Evolutionary conservation across 768 basidiomycete genomes (phyloP).

Genomic region (Agaricus subrufescens): DNA sequence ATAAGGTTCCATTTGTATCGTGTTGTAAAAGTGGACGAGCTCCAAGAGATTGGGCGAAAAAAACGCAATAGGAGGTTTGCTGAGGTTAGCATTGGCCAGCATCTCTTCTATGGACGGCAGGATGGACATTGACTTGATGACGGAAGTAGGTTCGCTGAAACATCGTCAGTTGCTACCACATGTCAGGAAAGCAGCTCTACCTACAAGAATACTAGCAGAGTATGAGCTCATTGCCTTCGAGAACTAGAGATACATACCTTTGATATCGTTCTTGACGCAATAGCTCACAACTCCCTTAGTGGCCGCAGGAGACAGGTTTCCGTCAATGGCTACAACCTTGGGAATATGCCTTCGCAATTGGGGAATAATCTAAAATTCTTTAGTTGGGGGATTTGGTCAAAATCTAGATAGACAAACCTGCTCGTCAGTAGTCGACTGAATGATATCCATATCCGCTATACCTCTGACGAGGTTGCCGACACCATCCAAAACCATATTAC

Average conservation of each 20-base stretch:
- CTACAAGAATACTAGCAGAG: constrained; percentile 67
- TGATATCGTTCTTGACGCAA: constrained; percentile 42
- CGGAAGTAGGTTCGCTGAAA: constrained; percentile 86
- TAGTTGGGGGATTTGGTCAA: not conserved
- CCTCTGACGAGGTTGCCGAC: constrained; percentile 75
- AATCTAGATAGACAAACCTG: constrained; percentile 25
- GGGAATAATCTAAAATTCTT: constrained; percentile 40
- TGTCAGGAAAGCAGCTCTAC: constrained; percentile 18
- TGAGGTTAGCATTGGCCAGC: constrained; percentile 16
- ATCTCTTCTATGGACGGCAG: constrained; percentile 53
- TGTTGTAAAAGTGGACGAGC: constrained; percentile 53
- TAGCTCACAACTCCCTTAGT: constrained; percentile 48
- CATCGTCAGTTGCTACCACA: constrained; percentile 6
- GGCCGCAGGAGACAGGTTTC: constrained; percentile 56
- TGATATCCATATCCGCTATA: constrained; percentile 87
- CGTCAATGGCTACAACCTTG: constrained; percentile 66
- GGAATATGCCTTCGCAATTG: constrained; percentile 49
- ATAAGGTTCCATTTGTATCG: constrained; percentile 37
- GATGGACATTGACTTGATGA: constrained; percentile 71
- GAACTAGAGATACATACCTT: constrained; percentile 38
- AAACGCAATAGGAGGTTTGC: constrained; percentile 53
- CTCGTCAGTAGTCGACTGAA: constrained; percentile 40
- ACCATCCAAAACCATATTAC: constrained; percentile 78
- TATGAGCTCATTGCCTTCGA: constrained; percentile 7
- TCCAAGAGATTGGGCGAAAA: constrained; percentile 87